Evolutionary conservation across 2,329 filamentous ascomycete species (phyloP).

Genomic region (Paramyrothecium roridum): DNA sequence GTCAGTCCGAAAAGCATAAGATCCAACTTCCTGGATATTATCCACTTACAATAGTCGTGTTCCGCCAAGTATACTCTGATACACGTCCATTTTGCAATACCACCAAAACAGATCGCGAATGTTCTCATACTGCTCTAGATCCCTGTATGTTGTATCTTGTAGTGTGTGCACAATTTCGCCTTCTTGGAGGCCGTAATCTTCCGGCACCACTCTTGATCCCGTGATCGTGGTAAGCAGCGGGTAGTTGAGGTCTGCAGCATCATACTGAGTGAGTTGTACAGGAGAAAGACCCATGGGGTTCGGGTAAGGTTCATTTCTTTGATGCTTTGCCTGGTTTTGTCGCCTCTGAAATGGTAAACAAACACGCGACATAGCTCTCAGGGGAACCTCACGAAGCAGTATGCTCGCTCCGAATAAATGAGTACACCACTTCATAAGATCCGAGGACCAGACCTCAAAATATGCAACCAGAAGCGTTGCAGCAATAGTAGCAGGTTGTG

Average conservation of each 20-base stretch:
- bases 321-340: conserved; percentile 27
- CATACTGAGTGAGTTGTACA: conserved; percentile 11
- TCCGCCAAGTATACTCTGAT: conserved; percentile 85
- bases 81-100: conserved; percentile 92
- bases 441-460: conserved; percentile 92
- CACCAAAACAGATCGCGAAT: conserved; percentile 91
- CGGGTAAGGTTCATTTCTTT: conserved; percentile 30
- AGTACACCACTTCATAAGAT: conserved; percentile 94
- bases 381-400: conserved; percentile 79
- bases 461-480: conserved; percentile 83
- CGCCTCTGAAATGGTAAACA: conserved; percentile 61
- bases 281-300: conserved; percentile 18
- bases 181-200: conserved; percentile 32
- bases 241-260: conserved; percentile 33
- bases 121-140: conserved; percentile 77
- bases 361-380: conserved; percentile 67
- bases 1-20: not conserved
- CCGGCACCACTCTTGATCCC: conserved; percentile 33
- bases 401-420: conserved; percentile 83
- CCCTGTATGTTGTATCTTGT: conserved; percentile 43
- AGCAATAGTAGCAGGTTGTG: conserved; percentile 79
- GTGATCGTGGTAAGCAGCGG: conserved; percentile 37
- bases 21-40: not conserved
- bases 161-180: conserved; percentile 19
- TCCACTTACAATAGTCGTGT: conserved; percentile 75